Conservation (phyloP, 345 rosid genomes). For the Fremontodendron californicum region DNA sequence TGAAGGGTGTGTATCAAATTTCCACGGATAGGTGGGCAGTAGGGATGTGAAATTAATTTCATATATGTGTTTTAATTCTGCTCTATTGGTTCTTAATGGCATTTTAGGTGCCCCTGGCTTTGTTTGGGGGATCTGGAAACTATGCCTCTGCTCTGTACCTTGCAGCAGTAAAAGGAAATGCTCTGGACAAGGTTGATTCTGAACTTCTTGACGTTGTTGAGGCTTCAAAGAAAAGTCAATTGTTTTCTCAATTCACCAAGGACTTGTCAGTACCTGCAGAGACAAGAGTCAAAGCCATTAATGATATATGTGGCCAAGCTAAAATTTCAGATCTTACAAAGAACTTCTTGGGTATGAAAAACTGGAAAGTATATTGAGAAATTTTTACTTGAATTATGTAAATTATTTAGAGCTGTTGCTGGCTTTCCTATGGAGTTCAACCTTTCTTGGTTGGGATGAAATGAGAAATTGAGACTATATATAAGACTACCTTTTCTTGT, state of each 20-base stretch:
- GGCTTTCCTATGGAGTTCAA: not conserved
- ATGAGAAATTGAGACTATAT: not conserved
- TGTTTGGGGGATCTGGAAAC: slow-evolving; percentile 81
- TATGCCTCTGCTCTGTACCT: slow-evolving; percentile 81
- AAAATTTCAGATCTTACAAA: slow-evolving; percentile 67
- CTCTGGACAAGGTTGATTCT: slow-evolving; percentile 67
- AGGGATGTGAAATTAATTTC: no score
- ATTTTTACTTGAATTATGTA: not conserved
- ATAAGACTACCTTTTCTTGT: not conserved
- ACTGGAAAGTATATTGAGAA: not conserved
- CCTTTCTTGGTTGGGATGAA: not conserved
- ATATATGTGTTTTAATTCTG: not conserved
- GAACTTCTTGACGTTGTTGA: slow-evolving; percentile 63
- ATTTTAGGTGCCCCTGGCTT: slow-evolving; percentile 62
- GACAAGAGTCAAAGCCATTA: slow-evolving; percentile 54
- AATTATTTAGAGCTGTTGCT: not conserved
- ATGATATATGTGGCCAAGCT: slow-evolving; percentile 55
- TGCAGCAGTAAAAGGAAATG: slow-evolving; percentile 61
- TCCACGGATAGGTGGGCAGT: no score
- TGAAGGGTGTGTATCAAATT: no score
- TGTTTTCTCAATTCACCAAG: slow-evolving; percentile 62
- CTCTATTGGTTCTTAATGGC: slow-evolving; percentile 7
- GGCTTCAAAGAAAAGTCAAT: slow-evolving; percentile 58
- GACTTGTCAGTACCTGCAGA: slow-evolving; percentile 70
- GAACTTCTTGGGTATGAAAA: slow-evolving; percentile 75